Conservation (phyloP, 2,329 filamentous ascomycete genomes). For the Rhynchosporium graminicola region DNA sequence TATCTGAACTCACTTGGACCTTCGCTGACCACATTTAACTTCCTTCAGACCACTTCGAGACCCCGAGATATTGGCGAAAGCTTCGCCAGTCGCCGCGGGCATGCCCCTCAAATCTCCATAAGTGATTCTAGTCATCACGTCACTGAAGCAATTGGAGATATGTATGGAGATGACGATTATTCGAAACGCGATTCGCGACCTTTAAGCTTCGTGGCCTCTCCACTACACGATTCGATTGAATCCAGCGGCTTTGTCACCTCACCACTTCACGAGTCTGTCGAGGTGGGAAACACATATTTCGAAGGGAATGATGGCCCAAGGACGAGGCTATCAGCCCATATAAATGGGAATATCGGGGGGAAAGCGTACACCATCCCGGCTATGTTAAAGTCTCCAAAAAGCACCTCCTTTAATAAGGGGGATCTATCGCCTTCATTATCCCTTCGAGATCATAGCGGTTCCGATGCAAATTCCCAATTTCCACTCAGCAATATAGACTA, state of each 20-base stretch:
- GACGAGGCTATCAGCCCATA: slow-evolving; percentile 32
- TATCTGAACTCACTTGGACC: slow-evolving; percentile 17
- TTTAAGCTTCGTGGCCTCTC: slow-evolving; percentile 56
- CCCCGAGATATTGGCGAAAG: slow-evolving; percentile 41
- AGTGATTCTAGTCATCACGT: slow-evolving; percentile 75
- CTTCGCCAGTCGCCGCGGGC: slow-evolving; percentile 40
- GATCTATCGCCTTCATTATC: slow-evolving; percentile 44
- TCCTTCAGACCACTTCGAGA: slow-evolving; percentile 41
- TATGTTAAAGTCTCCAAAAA: slow-evolving; percentile 38
- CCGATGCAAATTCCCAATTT: slow-evolving; percentile 61
- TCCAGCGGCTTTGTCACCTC: slow-evolving; percentile 52
- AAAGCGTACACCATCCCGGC: slow-evolving; percentile 39
- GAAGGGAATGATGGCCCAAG: slow-evolving; percentile 29
- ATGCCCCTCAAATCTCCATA: slow-evolving; percentile 45
- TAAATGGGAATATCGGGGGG: slow-evolving; percentile 34
- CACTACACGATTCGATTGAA: slow-evolving; percentile 46
- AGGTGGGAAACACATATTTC: slow-evolving; percentile 34
- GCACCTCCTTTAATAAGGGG: slow-evolving; percentile 39
- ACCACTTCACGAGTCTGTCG: slow-evolving; percentile 46
- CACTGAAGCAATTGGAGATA: slow-evolving; percentile 72
- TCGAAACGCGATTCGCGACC: slow-evolving; percentile 56
- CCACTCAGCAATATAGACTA: slow-evolving; percentile 73
- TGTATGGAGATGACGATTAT: slow-evolving; percentile 64
- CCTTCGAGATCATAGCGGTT: slow-evolving; percentile 41
- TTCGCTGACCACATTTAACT: slow-evolving; percentile 31